These are phyloP conservation scores for Rhynchospora tenuis DNA, from an alignment of 176 grass and related monocot species.

Conservation along the genomic window DNA sequence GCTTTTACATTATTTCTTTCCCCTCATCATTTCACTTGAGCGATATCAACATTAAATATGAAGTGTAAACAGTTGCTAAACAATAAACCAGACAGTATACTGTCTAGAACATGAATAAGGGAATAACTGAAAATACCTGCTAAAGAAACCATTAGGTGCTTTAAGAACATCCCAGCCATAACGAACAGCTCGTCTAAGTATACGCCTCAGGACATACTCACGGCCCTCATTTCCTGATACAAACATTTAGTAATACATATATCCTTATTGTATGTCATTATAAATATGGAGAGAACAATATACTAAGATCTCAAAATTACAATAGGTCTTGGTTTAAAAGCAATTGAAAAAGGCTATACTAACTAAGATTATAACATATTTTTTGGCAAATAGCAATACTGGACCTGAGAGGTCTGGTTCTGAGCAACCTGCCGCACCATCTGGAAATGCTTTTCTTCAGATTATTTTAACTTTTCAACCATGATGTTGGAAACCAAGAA, in stretches of 20 bases:
- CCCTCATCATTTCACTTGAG: not conserved
- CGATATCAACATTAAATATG: not conserved
- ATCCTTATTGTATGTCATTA: not conserved
- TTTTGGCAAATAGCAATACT: not conserved
- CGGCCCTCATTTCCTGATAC: constrained; percentile 82
- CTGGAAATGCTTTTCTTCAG: not conserved
- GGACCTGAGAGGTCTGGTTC: not conserved
- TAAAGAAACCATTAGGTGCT: constrained; percentile 71
- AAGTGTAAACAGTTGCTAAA: not conserved
- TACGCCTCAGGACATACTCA: constrained; percentile 93
- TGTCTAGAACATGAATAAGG: not conserved
- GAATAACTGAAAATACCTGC: constrained; percentile 37
- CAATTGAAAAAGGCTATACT: not conserved
- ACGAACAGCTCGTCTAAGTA: constrained; percentile 85
- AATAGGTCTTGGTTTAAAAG: not conserved
- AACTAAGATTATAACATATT: not conserved
- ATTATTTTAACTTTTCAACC: not conserved
- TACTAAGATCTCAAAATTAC: not conserved
- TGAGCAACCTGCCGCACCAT: not conserved
- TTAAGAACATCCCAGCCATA: constrained; percentile 85
- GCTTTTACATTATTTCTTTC: not conserved
- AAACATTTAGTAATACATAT: not conserved
- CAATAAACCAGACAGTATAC: not conserved
- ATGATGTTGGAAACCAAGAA: not conserved
- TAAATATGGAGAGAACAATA: not conserved